phyloP scores from a whole-genome alignment of 2,329 filamentous ascomycete species.

The Phaeosphaeria sp. region DNA sequence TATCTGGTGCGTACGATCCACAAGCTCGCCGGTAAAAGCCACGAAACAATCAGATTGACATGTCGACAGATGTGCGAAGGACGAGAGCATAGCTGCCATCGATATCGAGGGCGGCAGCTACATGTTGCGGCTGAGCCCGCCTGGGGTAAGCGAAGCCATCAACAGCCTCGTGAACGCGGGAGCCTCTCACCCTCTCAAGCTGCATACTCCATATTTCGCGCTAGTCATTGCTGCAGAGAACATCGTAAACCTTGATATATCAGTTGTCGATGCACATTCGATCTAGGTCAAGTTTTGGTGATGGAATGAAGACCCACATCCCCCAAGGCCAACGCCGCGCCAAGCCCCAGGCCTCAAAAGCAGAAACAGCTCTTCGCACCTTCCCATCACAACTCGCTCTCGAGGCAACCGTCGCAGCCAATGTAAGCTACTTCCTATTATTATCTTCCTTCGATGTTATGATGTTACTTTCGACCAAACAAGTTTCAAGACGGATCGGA shows the following conservation, averaged over 20 bases:
- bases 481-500: conserved; percentile 49
- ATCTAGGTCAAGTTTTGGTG: too few relatives aligned
- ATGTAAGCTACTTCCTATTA: not conserved
- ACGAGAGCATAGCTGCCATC: not conserved
- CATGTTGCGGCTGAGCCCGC: not conserved
- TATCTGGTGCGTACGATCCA: too few relatives aligned
- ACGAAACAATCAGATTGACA: too few relatives aligned
- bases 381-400: not conserved
- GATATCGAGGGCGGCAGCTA: not conserved
- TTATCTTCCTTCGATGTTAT: conserved; percentile 9
- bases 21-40: too few relatives aligned
- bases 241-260: too few relatives aligned
- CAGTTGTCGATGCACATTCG: too few relatives aligned
- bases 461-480: conserved; percentile 33
- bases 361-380: not conserved
- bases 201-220: too few relatives aligned
- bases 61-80: too few relatives aligned
- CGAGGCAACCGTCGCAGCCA: not conserved
- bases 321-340: not conserved
- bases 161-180: not conserved
- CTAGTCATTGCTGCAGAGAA: too few relatives aligned
- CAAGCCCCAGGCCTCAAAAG: not conserved
- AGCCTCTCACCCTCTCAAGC: too few relatives aligned
- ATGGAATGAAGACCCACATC: not conserved
- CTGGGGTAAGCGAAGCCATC: not conserved